Conservation (phyloP, 352 stramenopile species). For the Phytopythium aichiense region DNA sequence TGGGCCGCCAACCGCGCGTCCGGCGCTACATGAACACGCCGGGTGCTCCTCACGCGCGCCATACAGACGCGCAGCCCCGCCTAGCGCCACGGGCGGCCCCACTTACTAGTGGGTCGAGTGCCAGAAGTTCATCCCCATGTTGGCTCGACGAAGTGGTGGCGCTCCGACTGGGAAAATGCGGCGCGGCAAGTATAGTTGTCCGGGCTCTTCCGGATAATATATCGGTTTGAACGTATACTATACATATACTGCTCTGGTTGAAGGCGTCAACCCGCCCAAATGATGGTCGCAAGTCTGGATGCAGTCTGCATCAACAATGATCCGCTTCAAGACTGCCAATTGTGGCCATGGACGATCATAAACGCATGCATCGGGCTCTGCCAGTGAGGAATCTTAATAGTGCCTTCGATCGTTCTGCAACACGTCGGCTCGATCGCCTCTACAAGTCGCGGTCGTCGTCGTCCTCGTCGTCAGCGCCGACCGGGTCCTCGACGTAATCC, state of each 20-base stretch:
- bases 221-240: background rate
- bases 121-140: constrained; percentile 89
- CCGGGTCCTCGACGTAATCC: constrained; percentile 23
- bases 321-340: no score
- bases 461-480: constrained; percentile 33
- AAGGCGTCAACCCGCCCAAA: no score
- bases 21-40: background rate
- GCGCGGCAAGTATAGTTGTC: background rate
- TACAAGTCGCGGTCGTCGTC: constrained; percentile 71
- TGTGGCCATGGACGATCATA: no score
- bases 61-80: background rate
- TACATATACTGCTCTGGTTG: background rate
- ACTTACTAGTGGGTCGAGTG: constrained; percentile 89
- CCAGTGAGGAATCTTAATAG: no score
- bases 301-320: no score
- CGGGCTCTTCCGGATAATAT: background rate
- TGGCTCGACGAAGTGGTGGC: background rate
- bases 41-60: background rate
- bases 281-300: no score
- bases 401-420: background rate
- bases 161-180: background rate
- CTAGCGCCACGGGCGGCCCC: background rate
- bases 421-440: constrained; percentile 15
- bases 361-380: no score
- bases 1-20: background rate